phyloP scores from a whole-genome alignment of 192 early-diverging fungal species.

The Lobosporangium transversale region DNA sequence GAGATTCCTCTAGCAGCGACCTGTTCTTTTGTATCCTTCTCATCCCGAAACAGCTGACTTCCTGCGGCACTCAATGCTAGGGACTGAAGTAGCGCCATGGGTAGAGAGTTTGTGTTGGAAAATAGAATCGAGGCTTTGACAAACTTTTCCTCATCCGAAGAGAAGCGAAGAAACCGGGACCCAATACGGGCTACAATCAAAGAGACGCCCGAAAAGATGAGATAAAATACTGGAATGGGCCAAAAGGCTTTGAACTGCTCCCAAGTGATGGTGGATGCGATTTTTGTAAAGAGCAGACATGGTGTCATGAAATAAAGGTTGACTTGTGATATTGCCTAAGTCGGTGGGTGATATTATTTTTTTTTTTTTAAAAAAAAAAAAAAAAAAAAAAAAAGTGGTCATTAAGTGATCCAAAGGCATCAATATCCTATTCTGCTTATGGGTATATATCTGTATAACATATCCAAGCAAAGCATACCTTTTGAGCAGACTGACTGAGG shows the following conservation, averaged over 20 bases:
- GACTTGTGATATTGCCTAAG: constrained; percentile 61
- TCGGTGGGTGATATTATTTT: background rate
- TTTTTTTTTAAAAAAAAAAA: background rate
- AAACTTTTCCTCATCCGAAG: constrained; percentile 64
- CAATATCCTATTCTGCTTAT: too few species aligned
- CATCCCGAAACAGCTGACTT: constrained; percentile 43
- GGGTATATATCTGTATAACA: too few species aligned
- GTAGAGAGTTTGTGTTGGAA: constrained; percentile 78
- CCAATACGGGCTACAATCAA: constrained; percentile 43
- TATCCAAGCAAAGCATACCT: constrained; percentile 27
- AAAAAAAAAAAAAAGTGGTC: background rate
- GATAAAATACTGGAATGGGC: constrained; percentile 71
- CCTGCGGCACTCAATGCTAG: constrained; percentile 58
- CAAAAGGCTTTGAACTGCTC: constrained; percentile 73
- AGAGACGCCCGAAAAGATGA: constrained; percentile 42
- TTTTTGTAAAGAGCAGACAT: constrained; percentile 78
- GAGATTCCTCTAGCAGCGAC: constrained; percentile 71
- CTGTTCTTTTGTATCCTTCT: constrained; percentile 51
- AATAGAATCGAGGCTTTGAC: constrained; percentile 73
- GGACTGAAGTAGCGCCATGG: constrained; percentile 75
- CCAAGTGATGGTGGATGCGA: constrained; percentile 72
- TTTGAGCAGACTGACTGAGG: constrained; percentile 41
- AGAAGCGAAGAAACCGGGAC: constrained; percentile 51
- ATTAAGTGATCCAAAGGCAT: too few species aligned
- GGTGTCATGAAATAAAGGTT: constrained; percentile 81